Evolutionary conservation across 345 rosid species (phyloP).

Genomic region (Aquilaria malaccensis): DNA sequence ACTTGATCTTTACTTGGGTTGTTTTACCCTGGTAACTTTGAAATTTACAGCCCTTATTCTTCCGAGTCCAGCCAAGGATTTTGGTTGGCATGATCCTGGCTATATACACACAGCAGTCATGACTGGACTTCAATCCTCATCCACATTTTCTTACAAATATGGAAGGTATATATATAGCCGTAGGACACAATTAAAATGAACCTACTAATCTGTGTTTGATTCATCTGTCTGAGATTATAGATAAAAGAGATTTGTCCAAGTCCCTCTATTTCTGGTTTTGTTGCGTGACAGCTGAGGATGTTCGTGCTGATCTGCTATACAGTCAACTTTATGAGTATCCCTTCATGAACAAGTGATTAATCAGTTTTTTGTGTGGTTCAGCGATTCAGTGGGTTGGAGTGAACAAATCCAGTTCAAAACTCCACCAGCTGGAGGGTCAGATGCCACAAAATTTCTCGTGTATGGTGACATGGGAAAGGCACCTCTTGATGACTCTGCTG

Average conservation of each 20-base stretch:
- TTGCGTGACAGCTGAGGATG: no score
- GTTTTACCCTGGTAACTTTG: neutral
- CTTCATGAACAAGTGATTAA: no score
- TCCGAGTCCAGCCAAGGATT: constrained; percentile 64
- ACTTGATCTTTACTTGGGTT: neutral
- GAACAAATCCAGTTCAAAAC: constrained; percentile 36
- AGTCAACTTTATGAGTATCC: no score
- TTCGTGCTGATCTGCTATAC: no score
- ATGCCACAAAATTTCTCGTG: constrained; percentile 41
- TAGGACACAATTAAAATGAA: no score
- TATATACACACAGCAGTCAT: constrained; percentile 57
- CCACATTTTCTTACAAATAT: constrained; percentile 39
- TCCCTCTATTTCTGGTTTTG: no score
- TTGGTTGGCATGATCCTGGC: constrained; percentile 84
- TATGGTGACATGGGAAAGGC: constrained; percentile 81
- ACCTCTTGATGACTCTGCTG: constrained; percentile 51
- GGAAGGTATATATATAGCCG: constrained; percentile 35
- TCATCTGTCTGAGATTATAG: no score
- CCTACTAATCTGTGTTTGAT: no score
- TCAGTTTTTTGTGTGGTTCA: constrained; percentile 2
- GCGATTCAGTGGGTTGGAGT: constrained; percentile 62
- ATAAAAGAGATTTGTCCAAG: no score
- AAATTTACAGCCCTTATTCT: neutral
- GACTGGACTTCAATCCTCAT: constrained; percentile 49
- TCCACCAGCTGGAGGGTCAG: constrained; percentile 54